Conservation (phyloP, 495 filamentous ascomycete genomes). For the Penicillium paradoxum region DNA sequence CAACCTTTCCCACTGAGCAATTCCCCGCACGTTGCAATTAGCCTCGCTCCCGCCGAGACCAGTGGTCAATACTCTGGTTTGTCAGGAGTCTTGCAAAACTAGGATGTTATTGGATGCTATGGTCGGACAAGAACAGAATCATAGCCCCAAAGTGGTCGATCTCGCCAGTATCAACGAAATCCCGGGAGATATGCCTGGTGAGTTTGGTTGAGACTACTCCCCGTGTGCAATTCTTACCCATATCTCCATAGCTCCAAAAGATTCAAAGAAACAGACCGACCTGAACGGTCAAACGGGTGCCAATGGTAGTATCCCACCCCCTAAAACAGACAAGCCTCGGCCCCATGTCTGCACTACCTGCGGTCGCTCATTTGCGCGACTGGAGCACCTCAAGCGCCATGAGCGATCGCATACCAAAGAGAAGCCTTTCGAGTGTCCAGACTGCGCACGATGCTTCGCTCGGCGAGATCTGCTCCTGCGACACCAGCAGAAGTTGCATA, state of each 20-base stretch:
- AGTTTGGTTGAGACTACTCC: conserved; percentile 17
- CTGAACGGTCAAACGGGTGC: conserved; percentile 28
- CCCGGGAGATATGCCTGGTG: conserved; percentile 41
- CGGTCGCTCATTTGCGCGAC: conserved; percentile 82
- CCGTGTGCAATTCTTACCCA: conserved; percentile 19
- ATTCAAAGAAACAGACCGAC: conserved; percentile 32
- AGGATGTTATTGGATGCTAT: conserved; percentile 41
- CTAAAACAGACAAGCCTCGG: conserved; percentile 95
- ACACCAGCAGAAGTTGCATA: conserved; percentile 98
- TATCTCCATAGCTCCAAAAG: conserved; percentile 22
- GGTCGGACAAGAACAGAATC: conserved; percentile 34
- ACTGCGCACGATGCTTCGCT: conserved; percentile 93
- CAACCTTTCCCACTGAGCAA: not conserved
- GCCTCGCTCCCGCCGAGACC: not conserved
- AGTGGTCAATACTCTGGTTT: conserved; percentile 10
- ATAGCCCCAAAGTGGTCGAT: conserved; percentile 37
- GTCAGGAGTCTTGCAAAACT: conserved; percentile 5
- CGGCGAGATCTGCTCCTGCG: conserved; percentile 86
- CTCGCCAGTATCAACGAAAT: conserved; percentile 46
- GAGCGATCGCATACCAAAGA: conserved; percentile 99
- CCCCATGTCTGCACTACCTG: conserved; percentile 95
- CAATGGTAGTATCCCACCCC: conserved; percentile 51
- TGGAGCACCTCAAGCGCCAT: conserved; percentile 97
- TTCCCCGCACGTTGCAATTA: not conserved
- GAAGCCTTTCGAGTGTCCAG: conserved; percentile 97